Evolutionary conservation across 176 grass and related monocot species (phyloP).

Genomic region (Zoysia japonica): DNA sequence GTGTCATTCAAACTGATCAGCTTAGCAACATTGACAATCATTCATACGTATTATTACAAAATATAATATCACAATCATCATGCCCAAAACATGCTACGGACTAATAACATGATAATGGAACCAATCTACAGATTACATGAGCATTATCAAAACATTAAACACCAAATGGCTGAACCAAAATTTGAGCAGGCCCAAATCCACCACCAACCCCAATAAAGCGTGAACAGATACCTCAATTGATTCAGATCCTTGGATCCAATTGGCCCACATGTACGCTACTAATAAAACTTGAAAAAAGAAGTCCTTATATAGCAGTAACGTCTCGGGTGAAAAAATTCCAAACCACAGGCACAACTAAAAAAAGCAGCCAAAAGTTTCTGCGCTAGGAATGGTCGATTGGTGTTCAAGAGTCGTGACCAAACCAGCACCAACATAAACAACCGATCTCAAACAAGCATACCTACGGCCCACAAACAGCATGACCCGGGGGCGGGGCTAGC

Average conservation of each 20-base stretch:
- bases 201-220: background rate
- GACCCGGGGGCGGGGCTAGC: background rate
- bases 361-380: background rate
- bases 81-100: too few relatives aligned
- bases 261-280: too few relatives aligned
- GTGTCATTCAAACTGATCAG: background rate
- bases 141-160: background rate
- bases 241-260: conserved; percentile 9
- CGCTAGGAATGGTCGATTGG: background rate
- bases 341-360: background rate
- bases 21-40: background rate
- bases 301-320: too few relatives aligned
- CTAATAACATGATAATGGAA: background rate
- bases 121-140: background rate
- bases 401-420: background rate
- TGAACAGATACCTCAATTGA: background rate
- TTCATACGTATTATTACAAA: background rate
- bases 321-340: background rate
- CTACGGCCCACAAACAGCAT: background rate
- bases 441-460: background rate
- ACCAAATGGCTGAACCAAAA: background rate
- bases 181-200: background rate
- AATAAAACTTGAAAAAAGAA: too few relatives aligned
- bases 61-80: background rate
- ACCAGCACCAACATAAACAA: background rate